Evolutionary conservation across 2,329 filamentous ascomycete genomes (phyloP), one percentile per base, ranked within the genome.

Genomic region (Scolecobasidium constrictum): DNA sequence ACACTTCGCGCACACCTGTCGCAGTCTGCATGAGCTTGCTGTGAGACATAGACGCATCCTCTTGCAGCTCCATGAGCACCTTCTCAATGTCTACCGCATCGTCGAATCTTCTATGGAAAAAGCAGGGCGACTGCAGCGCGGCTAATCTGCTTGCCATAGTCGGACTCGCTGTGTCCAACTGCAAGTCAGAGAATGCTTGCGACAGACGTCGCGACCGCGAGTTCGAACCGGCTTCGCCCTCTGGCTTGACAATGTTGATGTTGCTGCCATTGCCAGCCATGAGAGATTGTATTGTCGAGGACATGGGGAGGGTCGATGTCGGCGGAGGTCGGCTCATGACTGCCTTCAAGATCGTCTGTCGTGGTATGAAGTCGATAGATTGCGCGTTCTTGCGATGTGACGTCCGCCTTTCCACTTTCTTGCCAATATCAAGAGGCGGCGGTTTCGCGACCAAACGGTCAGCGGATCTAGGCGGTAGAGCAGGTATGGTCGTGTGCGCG

Each of bases 71-170:
- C 57, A 96, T 88, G 5, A 98, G 72, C 4, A 98, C 87, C 63
- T 84, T 92, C 52, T 92, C 84, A 46, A 96, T 86, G 60, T 98
- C 86, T 53, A 98, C 86, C 6, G 88, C 86, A 58, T 94, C 87
- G 54, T 95, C 92, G 57, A 98, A 98, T 48, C 90, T 79, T 64
- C 93, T 85, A 65, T 98, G 92, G 67, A 94, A 96, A 66, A 94
- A 98, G 67, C 92, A 98, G 12, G 92, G 92, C 35, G 88, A 95
- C 53, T 90, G 82, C 42, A 96, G 68, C 7, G 82, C 73, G 9
- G 81, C 74, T 51, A 88, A 72, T 48, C 57, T 63, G 49, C 53
- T 61, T 15, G 63, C 42, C 40, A 57, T 56, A 53, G 69, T 49
- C 54, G 73, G 57, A 52, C 68, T 47, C 59, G 60, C 58, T 4